These are phyloP conservation scores for Zoysia pacifica DNA, from an alignment of 176 grass and related monocot species.

Conservation along the genomic window DNA sequence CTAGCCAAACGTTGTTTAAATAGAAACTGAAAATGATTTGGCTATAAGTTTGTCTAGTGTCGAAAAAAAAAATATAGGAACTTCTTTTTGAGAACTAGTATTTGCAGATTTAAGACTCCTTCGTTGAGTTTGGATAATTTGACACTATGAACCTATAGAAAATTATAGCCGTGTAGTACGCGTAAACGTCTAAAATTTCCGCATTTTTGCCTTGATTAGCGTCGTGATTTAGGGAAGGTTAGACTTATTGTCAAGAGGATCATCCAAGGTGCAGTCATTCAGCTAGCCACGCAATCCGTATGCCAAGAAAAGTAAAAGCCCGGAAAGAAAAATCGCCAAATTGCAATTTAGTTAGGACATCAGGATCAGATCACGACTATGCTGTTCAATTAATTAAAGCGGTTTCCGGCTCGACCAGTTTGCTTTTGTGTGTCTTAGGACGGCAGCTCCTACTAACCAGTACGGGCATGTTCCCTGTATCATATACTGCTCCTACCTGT, in stretches of 20 bases:
- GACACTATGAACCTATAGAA: too few species aligned
- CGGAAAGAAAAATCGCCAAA: background rate
- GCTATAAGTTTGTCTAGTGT: background rate
- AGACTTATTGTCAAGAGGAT: background rate
- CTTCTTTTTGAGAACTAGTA: too few species aligned
- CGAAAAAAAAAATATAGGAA: background rate
- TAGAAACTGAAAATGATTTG: background rate
- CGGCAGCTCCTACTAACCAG: background rate
- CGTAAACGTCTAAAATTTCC: slow-evolving; percentile 26
- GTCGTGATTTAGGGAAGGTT: slow-evolving; percentile 29
- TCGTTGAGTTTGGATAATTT: too few species aligned
- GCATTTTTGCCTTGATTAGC: slow-evolving; percentile 18
- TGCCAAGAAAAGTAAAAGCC: background rate
- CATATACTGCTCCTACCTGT: background rate
- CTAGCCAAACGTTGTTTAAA: background rate
- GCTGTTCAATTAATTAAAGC: slow-evolving; percentile 24
- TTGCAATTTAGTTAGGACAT: slow-evolving; percentile 31
- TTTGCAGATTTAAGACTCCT: too few species aligned
- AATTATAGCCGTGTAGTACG: background rate
- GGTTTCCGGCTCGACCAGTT: background rate
- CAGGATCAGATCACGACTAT: slow-evolving; percentile 31
- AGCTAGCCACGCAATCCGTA: background rate
- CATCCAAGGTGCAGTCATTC: background rate
- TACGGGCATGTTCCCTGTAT: slow-evolving; percentile 16
- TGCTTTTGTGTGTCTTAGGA: slow-evolving; percentile 21